Evolutionary conservation across 2,329 filamentous ascomycete genomes (phyloP).

Genomic region (Tolypocladium ovalisporum): DNA sequence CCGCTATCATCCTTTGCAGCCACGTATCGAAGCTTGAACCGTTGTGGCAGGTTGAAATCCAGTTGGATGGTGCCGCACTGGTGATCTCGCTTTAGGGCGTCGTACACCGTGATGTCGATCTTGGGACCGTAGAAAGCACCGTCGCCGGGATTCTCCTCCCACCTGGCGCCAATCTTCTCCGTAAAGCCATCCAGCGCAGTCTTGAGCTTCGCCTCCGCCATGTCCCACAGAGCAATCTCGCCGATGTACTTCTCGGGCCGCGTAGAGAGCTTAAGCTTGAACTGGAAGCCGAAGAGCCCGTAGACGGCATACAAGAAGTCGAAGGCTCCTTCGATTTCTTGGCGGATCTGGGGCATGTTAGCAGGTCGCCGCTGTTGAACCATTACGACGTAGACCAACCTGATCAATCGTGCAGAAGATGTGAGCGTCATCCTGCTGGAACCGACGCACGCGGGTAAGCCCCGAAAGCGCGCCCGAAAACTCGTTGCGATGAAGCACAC

Average conservation of each 20-base stretch:
- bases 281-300: constrained; percentile 55
- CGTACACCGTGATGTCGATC: constrained; percentile 91
- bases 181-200: constrained; percentile 71
- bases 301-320: constrained; percentile 71
- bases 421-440: constrained; percentile 94
- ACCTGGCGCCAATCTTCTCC: constrained; percentile 48
- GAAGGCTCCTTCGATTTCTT: constrained; percentile 64
- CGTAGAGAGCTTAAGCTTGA: constrained; percentile 92
- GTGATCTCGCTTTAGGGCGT: constrained; percentile 63
- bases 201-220: constrained; percentile 71
- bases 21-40: constrained; percentile 29
- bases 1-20: constrained; percentile 40
- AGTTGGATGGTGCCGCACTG: constrained; percentile 75
- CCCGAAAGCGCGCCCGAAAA: constrained; percentile 85
- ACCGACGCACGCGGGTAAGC: constrained; percentile 82
- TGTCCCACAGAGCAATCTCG: constrained; percentile 76
- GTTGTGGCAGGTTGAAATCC: constrained; percentile 63
- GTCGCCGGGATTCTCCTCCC: constrained; percentile 89
- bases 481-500: constrained; percentile 90
- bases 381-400: constrained; percentile 8
- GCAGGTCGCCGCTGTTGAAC: background rate
- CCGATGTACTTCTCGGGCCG: constrained; percentile 82
- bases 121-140: constrained; percentile 98
- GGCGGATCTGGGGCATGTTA: constrained; percentile 17
- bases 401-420: constrained; percentile 63